phyloP scores from a whole-genome alignment of 2,329 filamentous ascomycete species.

The Thelonectria discophora region DNA sequence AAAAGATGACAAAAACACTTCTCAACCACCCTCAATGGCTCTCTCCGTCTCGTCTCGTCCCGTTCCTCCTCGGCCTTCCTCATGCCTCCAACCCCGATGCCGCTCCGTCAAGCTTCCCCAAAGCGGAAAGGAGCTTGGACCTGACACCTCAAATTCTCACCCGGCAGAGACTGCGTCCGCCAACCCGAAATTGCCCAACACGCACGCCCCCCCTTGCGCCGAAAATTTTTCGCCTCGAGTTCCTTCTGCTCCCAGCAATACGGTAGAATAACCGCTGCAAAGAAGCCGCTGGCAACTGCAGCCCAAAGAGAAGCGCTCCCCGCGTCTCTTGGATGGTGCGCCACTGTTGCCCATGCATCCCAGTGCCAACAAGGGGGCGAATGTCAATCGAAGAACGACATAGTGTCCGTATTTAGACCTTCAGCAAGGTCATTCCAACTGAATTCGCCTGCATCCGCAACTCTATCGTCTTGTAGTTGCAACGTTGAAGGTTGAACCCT shows the following conservation, averaged over 20 bases:
- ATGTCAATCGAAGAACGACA: neutral
- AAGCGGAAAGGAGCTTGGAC: constrained; percentile 41
- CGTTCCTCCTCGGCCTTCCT: constrained; percentile 2
- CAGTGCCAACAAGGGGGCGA: too few relatives aligned
- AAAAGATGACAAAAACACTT: neutral
- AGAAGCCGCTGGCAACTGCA: neutral
- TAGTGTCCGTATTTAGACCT: neutral
- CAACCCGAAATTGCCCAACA: constrained; percentile 40
- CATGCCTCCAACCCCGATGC: constrained; percentile 21
- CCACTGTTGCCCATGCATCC: too few relatives aligned
- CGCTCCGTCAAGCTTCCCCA: constrained; percentile 31
- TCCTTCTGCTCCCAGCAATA: neutral
- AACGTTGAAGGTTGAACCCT: neutral
- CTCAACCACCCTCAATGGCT: constrained; percentile 28
- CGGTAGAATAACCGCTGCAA: neutral
- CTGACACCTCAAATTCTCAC: constrained; percentile 31
- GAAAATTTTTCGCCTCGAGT: constrained; percentile 39
- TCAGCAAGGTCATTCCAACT: neutral
- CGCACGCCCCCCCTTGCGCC: constrained; percentile 35
- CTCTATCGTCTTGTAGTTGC: neutral
- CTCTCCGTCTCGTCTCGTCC: constrained; percentile 4
- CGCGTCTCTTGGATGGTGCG: too few relatives aligned
- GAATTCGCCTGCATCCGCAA: neutral
- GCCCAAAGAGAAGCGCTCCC: too few relatives aligned
- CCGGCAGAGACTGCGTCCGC: constrained; percentile 22